Evolutionary conservation across 192 early-diverging fungal species (phyloP).

Genomic region (Podila clonocystis): DNA sequence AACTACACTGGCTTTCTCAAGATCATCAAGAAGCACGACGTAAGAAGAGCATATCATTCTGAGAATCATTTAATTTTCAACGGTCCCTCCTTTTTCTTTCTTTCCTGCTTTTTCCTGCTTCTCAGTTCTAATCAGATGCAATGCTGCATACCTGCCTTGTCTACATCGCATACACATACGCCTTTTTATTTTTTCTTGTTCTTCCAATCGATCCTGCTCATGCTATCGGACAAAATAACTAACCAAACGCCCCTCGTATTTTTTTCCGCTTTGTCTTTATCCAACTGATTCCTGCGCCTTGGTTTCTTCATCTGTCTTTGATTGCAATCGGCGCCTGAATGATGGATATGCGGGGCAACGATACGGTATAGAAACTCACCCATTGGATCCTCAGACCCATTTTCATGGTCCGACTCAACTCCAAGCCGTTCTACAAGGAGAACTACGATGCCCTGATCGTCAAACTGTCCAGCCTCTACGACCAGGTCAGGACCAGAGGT

Average conservation of each 20-base stretch:
- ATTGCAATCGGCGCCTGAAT: conserved; percentile 1
- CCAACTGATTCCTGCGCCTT: neutral
- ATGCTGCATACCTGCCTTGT: neutral
- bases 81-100: neutral
- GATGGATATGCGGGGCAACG: conserved; percentile 6
- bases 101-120: neutral
- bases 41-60: conserved; percentile 25
- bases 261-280: neutral
- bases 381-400: conserved; percentile 83
- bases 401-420: conserved; percentile 84
- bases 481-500: conserved; percentile 81
- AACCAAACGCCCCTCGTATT: neutral
- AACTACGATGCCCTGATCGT: conserved; percentile 92
- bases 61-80: neutral
- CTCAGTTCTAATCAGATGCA: neutral
- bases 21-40: conserved; percentile 99
- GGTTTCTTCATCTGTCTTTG: neutral
- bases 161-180: neutral
- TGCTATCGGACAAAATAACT: neutral
- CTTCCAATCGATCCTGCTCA: neutral
- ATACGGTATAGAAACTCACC: conserved; percentile 78
- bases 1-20: conserved; percentile 90
- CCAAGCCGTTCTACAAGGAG: conserved; percentile 85
- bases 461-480: conserved; percentile 85
- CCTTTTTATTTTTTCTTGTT: neutral